These are phyloP conservation scores for Gloeostereum incarnatum DNA, from an alignment of 768 basidiomycete genomes.

Conservation along the genomic window DNA sequence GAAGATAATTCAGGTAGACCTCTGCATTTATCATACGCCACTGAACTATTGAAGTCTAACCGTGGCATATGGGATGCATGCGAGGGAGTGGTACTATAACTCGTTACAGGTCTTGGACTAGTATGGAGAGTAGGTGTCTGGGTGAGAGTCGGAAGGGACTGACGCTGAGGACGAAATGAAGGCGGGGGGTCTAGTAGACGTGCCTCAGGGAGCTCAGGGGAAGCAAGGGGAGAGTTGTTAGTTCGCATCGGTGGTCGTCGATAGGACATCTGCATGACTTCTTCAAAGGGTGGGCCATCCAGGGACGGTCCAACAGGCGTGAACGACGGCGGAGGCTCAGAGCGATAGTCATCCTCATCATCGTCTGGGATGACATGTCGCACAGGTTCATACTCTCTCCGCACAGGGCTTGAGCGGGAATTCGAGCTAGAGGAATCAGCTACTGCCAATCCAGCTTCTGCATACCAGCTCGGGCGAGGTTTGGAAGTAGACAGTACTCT, in stretches of 20 bases:
- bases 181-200: slow-evolving; percentile 5
- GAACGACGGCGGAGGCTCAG: slow-evolving; percentile 29
- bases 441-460: slow-evolving; percentile 18
- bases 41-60: slow-evolving; percentile 33
- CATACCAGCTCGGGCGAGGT: slow-evolving; percentile 19
- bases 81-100: slow-evolving; percentile 1
- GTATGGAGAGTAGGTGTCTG: not conserved
- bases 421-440: slow-evolving; percentile 4
- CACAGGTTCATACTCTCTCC: not conserved
- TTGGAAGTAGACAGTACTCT: slow-evolving; percentile 7
- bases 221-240: not conserved
- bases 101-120: slow-evolving; percentile 3
- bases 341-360: slow-evolving; percentile 14
- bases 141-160: slow-evolving; percentile 10
- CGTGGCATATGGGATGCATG: slow-evolving; percentile 9
- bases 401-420: slow-evolving; percentile 2
- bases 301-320: slow-evolving; percentile 21
- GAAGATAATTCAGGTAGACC: not conserved
- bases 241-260: slow-evolving; percentile 1
- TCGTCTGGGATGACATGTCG: slow-evolving; percentile 8
- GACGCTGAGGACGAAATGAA: slow-evolving; percentile 11
- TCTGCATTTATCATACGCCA: slow-evolving; percentile 30
- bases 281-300: slow-evolving; percentile 27
- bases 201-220: not conserved
- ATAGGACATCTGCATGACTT: slow-evolving; percentile 14